Evolutionary conservation across 192 early-diverging fungal species (phyloP).

Genomic region (Coemansia sp.): DNA sequence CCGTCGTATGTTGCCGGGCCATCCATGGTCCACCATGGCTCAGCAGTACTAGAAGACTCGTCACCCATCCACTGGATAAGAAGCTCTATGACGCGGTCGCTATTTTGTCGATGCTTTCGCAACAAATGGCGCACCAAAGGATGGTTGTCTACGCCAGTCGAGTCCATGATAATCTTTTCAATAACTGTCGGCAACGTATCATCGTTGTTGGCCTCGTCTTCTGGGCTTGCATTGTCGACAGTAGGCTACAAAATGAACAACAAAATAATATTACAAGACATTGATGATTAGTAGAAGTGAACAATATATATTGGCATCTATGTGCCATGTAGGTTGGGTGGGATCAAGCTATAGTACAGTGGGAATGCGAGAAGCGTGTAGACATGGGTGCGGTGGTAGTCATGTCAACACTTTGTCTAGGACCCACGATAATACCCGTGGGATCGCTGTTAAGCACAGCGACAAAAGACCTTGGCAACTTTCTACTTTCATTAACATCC

Average conservation of each 20-base stretch:
- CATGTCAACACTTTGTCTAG: background rate
- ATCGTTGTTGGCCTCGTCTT: slow-evolving; percentile 24
- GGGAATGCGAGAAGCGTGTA: slow-evolving; percentile 1
- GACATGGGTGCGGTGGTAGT: background rate
- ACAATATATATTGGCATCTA: background rate
- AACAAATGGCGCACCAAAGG: slow-evolving; percentile 40
- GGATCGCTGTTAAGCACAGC: background rate
- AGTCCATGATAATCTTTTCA: slow-evolving; percentile 63
- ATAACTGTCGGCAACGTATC: slow-evolving; percentile 19
- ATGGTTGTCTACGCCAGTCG: slow-evolving; percentile 58
- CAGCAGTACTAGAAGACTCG: slow-evolving; percentile 18
- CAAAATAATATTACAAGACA: background rate
- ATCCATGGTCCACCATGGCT: slow-evolving; percentile 11
- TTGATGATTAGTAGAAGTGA: background rate
- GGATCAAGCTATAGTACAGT: slow-evolving; percentile 19
- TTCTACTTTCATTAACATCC: slow-evolving; percentile 56
- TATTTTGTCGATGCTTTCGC: slow-evolving; percentile 34
- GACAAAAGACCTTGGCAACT: slow-evolving; percentile 1
- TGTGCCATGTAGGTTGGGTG: no score
- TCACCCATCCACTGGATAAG: slow-evolving; percentile 54
- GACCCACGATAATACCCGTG: background rate
- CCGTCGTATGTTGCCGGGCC: slow-evolving; percentile 39
- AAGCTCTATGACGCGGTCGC: slow-evolving; percentile 60
- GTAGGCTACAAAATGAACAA: slow-evolving; percentile 14
- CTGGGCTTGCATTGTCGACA: slow-evolving; percentile 16